Conservation (phyloP, 345 rosid genomes). For the Murraya paniculata region DNA sequence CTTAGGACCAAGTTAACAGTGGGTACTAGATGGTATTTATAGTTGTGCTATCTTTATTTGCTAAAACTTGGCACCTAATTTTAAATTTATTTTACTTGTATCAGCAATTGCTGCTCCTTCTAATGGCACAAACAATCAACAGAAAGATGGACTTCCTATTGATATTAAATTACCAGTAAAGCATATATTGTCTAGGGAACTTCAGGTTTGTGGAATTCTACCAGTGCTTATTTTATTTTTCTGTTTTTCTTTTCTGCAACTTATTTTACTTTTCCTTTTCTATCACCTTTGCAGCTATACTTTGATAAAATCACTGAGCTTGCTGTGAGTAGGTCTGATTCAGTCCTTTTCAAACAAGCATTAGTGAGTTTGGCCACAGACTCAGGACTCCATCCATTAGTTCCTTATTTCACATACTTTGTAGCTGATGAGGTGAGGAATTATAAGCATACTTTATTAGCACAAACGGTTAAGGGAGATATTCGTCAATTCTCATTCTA, state of each 20-base stretch:
- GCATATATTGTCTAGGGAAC: slow-evolving; percentile 86
- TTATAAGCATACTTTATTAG: slow-evolving; percentile 8
- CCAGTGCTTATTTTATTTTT: neutral
- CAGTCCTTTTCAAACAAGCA: slow-evolving; percentile 80
- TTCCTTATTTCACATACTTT: slow-evolving; percentile 93
- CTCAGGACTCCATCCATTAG: slow-evolving; percentile 95
- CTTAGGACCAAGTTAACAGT: slow-evolving; percentile 6
- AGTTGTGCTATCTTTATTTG: neutral
- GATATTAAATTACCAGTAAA: slow-evolving; percentile 85
- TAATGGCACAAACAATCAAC: slow-evolving; percentile 49
- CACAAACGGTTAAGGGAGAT: neutral
- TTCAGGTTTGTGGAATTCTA: slow-evolving; percentile 56
- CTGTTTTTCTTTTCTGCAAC: neutral
- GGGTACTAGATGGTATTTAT: neutral
- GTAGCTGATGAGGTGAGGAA: slow-evolving; percentile 84
- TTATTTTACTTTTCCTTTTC: neutral
- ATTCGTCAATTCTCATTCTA: slow-evolving; percentile 15
- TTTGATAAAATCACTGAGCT: slow-evolving; percentile 96
- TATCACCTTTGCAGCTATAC: slow-evolving; percentile 65
- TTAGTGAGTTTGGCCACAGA: slow-evolving; percentile 91
- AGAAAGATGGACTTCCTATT: slow-evolving; percentile 68
- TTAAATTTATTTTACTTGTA: slow-evolving; percentile 19
- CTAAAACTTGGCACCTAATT: slow-evolving; percentile 17
- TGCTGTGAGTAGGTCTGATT: slow-evolving; percentile 65
- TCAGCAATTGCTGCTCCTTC: slow-evolving; percentile 76